Conservation (phyloP, 768 basidiomycete genomes). For the Hydnomerulius pinastri region DNA sequence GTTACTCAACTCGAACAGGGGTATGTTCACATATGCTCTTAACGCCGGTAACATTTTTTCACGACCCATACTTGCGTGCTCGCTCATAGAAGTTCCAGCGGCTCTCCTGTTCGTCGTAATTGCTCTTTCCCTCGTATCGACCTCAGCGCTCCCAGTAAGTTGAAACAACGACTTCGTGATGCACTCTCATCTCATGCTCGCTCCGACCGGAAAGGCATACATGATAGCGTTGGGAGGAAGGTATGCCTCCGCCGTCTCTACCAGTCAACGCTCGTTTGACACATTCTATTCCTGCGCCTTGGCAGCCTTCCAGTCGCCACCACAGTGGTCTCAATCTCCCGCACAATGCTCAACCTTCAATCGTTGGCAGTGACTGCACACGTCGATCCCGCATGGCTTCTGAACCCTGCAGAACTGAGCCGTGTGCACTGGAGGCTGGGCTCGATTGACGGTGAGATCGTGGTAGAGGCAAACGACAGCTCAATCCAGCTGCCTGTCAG, state of each 20-base stretch:
- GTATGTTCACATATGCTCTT: slow-evolving; percentile 24
- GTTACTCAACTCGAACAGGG: slow-evolving; percentile 12
- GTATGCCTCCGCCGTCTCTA: slow-evolving; percentile 5
- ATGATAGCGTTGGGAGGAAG: slow-evolving; percentile 2
- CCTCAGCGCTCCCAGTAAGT: slow-evolving; percentile 12
- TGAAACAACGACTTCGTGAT: no score
- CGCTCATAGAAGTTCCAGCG: slow-evolving; percentile 6
- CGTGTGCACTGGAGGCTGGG: slow-evolving; percentile 43
- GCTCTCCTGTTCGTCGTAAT: slow-evolving; percentile 16
- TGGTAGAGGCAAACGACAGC: slow-evolving; percentile 12
- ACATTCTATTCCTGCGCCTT: not conserved
- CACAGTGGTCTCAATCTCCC: slow-evolving; percentile 33
- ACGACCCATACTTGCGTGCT: not conserved
- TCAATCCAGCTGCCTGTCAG: not conserved
- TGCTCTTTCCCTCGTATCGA: slow-evolving; percentile 4
- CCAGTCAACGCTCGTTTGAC: not conserved
- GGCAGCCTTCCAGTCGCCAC: slow-evolving; percentile 9
- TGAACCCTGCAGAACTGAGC: slow-evolving; percentile 47
- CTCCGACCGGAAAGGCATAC: slow-evolving; percentile 9
- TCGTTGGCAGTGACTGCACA: slow-evolving; percentile 43
- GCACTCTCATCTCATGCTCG: not conserved
- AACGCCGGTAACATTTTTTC: slow-evolving; percentile 7
- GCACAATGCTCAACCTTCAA: slow-evolving; percentile 42
- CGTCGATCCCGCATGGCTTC: slow-evolving; percentile 44
- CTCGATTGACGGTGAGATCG: slow-evolving; percentile 38